Evolutionary conservation across 345 rosid genomes (phyloP).

Genomic region (Eucalyptus coolabah): DNA sequence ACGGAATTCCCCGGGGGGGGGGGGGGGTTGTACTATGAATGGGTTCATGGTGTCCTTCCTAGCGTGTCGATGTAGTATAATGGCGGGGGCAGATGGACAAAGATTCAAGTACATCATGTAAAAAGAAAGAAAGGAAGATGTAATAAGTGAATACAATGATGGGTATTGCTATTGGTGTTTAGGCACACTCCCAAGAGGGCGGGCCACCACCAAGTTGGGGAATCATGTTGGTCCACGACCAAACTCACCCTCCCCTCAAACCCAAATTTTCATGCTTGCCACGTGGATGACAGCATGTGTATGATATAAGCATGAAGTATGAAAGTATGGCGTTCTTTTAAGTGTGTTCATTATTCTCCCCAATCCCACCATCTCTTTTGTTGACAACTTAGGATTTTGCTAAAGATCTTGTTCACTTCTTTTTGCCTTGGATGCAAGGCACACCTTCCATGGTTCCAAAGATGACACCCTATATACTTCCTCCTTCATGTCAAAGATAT

Average conservation of each 20-base stretch:
- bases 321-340: constrained; percentile 2
- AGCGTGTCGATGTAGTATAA: background rate
- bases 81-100: background rate
- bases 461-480: background rate
- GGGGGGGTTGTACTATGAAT: background rate
- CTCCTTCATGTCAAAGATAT: background rate
- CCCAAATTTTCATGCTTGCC: constrained; percentile 13
- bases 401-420: background rate
- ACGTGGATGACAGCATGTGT: constrained; percentile 36
- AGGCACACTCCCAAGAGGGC: constrained; percentile 9
- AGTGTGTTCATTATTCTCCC: background rate
- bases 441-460: background rate
- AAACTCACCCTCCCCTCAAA: constrained; percentile 12
- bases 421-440: background rate
- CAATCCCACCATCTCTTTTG: background rate
- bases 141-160: background rate
- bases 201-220: background rate
- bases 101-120: background rate
- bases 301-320: constrained; percentile 65
- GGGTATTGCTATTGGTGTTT: constrained; percentile 10
- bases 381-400: background rate
- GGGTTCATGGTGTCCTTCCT: background rate
- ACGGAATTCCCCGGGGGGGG: background rate
- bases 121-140: background rate
- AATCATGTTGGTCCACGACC: constrained; percentile 30